Evolutionary conservation across 495 filamentous ascomycete species (phyloP).

Genomic region (Pseudevernia furfuracea): DNA sequence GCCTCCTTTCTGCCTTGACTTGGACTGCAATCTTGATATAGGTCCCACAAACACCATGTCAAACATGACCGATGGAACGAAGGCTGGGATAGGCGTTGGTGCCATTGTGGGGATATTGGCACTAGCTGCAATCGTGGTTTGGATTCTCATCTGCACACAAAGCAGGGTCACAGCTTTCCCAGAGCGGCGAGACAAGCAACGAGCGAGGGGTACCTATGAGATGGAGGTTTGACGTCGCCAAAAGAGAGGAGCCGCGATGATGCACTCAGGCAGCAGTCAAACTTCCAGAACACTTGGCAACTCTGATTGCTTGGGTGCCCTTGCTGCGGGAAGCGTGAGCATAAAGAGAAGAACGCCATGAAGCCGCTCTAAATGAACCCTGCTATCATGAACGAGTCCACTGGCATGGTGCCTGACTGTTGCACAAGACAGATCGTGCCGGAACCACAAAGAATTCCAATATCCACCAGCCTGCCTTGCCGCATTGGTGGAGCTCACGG

Average conservation of each 20-base stretch:
- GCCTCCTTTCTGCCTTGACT: background rate
- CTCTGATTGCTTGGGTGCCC: background rate
- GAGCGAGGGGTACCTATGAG: background rate
- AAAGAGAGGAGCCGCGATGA: background rate
- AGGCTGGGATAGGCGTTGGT: constrained; percentile 2
- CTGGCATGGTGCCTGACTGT: background rate
- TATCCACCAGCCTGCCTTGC: background rate
- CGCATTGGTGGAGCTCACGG: background rate
- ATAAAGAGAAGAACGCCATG: background rate
- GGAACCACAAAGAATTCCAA: background rate
- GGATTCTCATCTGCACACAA: background rate
- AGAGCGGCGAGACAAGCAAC: background rate
- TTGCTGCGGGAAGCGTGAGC: background rate
- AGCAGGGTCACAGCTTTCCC: background rate
- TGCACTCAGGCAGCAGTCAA: background rate
- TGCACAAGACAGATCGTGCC: background rate
- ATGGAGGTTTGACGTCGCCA: background rate
- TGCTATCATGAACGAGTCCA: background rate
- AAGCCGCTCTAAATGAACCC: background rate
- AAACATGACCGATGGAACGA: constrained; percentile 3
- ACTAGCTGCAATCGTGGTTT: background rate
- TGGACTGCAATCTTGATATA: background rate
- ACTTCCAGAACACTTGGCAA: background rate
- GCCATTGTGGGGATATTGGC: background rate
- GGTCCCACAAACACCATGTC: background rate